phyloP scores from a whole-genome alignment of 371 early-diverging fungal species.

The Mortierella sp. region DNA sequence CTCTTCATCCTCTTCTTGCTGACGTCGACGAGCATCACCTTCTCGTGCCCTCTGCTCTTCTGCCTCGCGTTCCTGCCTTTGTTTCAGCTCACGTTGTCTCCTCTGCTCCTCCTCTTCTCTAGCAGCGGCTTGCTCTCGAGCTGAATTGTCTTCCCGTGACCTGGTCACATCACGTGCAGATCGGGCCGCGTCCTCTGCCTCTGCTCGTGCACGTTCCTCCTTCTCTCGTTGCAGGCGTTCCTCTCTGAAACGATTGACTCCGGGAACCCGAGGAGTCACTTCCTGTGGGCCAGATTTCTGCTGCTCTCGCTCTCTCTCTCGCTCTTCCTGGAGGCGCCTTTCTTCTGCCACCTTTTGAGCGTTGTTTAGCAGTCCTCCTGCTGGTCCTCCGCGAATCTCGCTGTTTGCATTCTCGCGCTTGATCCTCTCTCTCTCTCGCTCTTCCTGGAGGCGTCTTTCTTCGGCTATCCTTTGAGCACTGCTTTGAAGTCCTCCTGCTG shows the following conservation, averaged over 20 bases:
- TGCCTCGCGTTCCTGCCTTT: constrained; percentile 24
- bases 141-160: constrained; percentile 26
- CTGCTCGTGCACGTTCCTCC: constrained; percentile 54
- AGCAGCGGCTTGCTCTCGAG: constrained; percentile 29
- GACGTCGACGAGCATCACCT: constrained; percentile 28
- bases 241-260: constrained; percentile 29
- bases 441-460: constrained; percentile 46
- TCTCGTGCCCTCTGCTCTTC: constrained; percentile 32
- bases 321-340: constrained; percentile 42
- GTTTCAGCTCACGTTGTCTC: constrained; percentile 29
- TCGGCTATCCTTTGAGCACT: constrained; percentile 33
- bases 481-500: constrained; percentile 4
- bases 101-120: constrained; percentile 44
- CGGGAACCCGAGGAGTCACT: constrained; percentile 14
- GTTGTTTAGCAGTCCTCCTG: constrained; percentile 11
- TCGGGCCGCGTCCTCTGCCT: constrained; percentile 53
- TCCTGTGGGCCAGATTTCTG: constrained; percentile 54
- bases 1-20: constrained; percentile 36
- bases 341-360: constrained; percentile 41
- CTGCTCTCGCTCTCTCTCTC: constrained; percentile 43
- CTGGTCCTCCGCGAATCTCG: constrained; percentile 25
- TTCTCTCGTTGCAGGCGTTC: constrained; percentile 42
- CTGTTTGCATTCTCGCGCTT: too few species aligned
- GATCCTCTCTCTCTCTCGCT: constrained; percentile 45
- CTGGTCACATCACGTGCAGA: constrained; percentile 51